Base-by-base conservation (phyloP, 106 monocot species). In the Allium sativum region DNA sequence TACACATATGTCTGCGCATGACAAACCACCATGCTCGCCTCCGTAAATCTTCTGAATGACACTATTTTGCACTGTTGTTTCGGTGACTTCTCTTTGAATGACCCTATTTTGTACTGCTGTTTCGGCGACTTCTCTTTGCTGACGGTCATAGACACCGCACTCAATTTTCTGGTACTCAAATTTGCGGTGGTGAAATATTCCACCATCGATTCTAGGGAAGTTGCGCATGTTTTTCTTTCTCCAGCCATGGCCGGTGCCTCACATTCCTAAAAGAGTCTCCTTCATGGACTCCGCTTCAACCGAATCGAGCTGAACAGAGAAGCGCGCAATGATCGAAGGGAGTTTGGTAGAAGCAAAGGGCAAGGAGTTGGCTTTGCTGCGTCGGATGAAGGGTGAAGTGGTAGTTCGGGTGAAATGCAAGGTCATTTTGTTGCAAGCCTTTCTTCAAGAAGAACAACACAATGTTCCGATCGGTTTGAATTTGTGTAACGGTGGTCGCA, bases 191-290 rank as follows among this genome's bases (percentile, higher is more conserved):
- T 52, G 65, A 89, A 85, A n/a, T n/a, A n/a, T 8, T 93, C 93
- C 1, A 93, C 85, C 93, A 93, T 89, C 51, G 85, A 88, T 58
- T 93, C 93, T 52, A 93, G 66, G 3, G 88, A 93, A 42, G 85
- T 89, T 11, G 73, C 85, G 56, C 93, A 93, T 51, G 1, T 16
- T 64, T 78, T 81, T 17, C 10, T 59, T 77, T 80, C 79, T 19
- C 77, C 82, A 0, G 3, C 43, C 0, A 56, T 48, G 0, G 79
- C 20, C 1, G 71, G 68, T n/a, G 15, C 68, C 58, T 93, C 84
- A 61, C 92, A 93, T 59, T 70, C 68, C 5, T n/a, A 12, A 10
- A 1, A 85, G 53, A 11, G 85, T 85, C 3, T 11, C 21, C 52
- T 71, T 64, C 47, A 81, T 76, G 18, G 40, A n/a, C 12, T 55